These are phyloP conservation scores for Wallacemonas rigidus DNA, from an alignment of 208 protist species.

Conservation along the genomic window DNA sequence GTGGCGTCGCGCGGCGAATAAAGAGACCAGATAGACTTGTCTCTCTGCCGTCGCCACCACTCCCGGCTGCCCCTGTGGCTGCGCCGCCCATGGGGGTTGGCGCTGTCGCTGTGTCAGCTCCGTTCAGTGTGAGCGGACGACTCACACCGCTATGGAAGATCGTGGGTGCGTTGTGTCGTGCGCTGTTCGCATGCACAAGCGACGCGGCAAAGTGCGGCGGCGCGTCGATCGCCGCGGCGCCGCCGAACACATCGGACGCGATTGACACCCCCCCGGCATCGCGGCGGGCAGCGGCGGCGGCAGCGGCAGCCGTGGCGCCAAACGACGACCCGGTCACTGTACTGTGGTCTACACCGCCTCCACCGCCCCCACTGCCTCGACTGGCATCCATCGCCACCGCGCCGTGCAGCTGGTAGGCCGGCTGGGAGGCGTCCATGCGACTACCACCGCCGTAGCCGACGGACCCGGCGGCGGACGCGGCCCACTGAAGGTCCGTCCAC, in stretches of 20 bases:
- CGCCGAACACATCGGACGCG: not conserved
- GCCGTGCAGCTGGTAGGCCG: conserved; percentile 29
- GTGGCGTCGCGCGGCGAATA: not conserved
- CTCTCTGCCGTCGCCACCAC: not conserved
- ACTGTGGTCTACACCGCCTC: not conserved
- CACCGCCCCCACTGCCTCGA: not conserved
- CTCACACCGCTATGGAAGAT: conserved; percentile 8
- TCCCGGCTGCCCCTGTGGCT: not conserved
- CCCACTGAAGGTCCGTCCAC: conserved; percentile 18
- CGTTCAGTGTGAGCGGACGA: not conserved
- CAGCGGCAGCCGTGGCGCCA: not conserved
- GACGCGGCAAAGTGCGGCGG: not conserved
- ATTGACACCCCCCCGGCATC: not conserved
- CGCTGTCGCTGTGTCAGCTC: not conserved
- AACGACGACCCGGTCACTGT: no score
- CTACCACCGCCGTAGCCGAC: not conserved
- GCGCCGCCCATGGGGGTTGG: not conserved
- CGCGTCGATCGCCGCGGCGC: not conserved
- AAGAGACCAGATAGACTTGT: not conserved
- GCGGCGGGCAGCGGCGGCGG: not conserved
- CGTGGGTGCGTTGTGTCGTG: not conserved
- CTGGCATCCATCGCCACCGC: conserved; percentile 20
- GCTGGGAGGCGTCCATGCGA: conserved; percentile 4
- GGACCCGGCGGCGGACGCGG: conserved; percentile 1
- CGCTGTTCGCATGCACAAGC: not conserved